These are phyloP conservation scores for Globisporangium spiculum DNA, from an alignment of 352 stramenopile genomes.

Conservation along the genomic window DNA sequence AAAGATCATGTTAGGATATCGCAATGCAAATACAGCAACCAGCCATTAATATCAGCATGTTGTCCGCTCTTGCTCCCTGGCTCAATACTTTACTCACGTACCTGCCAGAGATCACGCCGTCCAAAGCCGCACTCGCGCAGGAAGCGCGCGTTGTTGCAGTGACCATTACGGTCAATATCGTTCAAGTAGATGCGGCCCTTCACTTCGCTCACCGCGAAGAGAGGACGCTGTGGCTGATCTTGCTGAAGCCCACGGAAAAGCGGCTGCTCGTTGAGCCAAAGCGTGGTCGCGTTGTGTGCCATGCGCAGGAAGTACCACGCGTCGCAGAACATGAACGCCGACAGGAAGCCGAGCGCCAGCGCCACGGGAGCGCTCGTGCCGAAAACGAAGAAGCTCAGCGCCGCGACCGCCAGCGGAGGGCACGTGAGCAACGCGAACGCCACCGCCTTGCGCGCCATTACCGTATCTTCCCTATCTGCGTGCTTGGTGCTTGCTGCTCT, in stretches of 20 bases:
- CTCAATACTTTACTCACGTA: conserved; percentile 23
- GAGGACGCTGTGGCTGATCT: conserved; percentile 24
- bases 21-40: neutral
- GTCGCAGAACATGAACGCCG: conserved; percentile 68
- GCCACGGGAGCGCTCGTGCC: conserved; percentile 22
- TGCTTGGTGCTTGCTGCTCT: neutral
- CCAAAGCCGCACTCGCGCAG: conserved; percentile 83
- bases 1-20: neutral
- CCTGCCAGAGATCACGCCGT: conserved; percentile 77
- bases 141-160: conserved; percentile 86
- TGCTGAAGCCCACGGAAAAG: conserved; percentile 3
- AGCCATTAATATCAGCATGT: neutral
- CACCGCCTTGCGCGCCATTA: conserved; percentile 36
- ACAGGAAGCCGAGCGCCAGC: conserved; percentile 35
- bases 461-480: neutral
- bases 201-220: conserved; percentile 58
- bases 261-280: conserved; percentile 20
- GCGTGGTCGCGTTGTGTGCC: conserved; percentile 27
- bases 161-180: conserved; percentile 83
- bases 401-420: conserved; percentile 35
- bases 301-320: conserved; percentile 80
- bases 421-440: conserved; percentile 49
- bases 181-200: conserved; percentile 43
- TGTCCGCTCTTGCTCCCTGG: neutral
- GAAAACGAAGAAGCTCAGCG: conserved; percentile 26